Evolutionary conservation across 345 rosid species (phyloP).

Genomic region (Gossypium herbaceum): DNA sequence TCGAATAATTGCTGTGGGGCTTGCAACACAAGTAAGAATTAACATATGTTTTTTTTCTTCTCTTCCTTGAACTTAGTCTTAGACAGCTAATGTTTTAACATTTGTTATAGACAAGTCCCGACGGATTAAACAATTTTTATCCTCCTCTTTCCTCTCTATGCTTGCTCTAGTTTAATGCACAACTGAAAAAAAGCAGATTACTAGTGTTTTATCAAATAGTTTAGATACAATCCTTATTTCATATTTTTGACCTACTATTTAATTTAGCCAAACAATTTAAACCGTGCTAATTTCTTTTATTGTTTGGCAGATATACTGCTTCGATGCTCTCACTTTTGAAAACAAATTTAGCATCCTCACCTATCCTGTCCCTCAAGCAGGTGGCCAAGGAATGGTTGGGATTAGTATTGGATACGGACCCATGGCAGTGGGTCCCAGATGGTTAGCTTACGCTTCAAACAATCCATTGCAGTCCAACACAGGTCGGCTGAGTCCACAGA

Average conservation of each 20-base stretch:
- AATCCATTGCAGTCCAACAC: conserved; percentile 67
- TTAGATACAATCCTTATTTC: not conserved
- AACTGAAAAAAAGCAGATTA: conserved; percentile 8
- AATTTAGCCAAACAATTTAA: conserved; percentile 9
- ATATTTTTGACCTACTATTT: conserved; percentile 13
- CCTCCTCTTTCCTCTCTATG: not conserved
- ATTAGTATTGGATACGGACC: conserved; percentile 91
- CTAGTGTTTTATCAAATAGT: conserved; percentile 10
- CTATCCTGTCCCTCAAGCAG: conserved; percentile 82
- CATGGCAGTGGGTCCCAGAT: conserved; percentile 93
- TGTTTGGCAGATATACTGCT: conserved; percentile 85
- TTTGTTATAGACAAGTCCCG: not conserved
- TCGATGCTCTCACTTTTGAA: conserved; percentile 89
- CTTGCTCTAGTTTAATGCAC: not conserved
- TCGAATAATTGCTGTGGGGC: conserved; percentile 81
- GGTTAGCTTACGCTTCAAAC: conserved; percentile 96
- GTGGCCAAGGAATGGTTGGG: conserved; percentile 70
- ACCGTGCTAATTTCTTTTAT: conserved; percentile 13
- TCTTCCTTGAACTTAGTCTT: conserved; percentile 9
- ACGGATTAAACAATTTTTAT: not conserved
- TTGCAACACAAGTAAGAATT: conserved; percentile 73
- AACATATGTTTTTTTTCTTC: not conserved
- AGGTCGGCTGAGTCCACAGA: conserved; percentile 93
- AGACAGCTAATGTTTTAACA: not conserved
- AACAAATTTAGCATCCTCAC: conserved; percentile 91